Conservation (phyloP, 2,329 filamentous ascomycete species). For the Escovopsis sp. region DNA sequence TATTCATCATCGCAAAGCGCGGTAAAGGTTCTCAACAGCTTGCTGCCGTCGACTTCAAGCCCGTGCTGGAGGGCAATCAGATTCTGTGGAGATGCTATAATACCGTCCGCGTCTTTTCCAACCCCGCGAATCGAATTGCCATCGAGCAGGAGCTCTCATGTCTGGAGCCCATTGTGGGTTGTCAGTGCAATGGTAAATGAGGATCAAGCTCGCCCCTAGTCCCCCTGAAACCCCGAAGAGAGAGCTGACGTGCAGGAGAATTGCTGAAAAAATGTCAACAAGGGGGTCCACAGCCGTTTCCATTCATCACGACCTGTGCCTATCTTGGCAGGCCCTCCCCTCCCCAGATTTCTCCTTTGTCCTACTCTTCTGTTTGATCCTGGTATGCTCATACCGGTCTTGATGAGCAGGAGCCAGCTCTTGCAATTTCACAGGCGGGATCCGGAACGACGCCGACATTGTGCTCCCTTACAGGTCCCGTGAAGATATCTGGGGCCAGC, state of each 20-base stretch:
- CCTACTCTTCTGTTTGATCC: too few species aligned
- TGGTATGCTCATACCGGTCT: too few species aligned
- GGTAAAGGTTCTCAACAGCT: not conserved
- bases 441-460: too few species aligned
- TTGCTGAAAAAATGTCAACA: not conserved
- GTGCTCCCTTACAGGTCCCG: too few species aligned
- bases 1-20: constrained; percentile 1
- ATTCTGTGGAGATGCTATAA: not conserved
- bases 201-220: too few species aligned
- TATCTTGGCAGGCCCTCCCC: not conserved
- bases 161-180: constrained; percentile 1
- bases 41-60: not conserved
- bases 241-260: too few species aligned
- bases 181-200: too few species aligned
- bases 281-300: not conserved
- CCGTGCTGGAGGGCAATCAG: too few species aligned
- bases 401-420: too few species aligned
- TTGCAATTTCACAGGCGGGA: not conserved
- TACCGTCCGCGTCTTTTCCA: not conserved
- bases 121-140: constrained; percentile 1
- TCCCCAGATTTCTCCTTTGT: too few species aligned
- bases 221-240: too few species aligned
- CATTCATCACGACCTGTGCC: constrained; percentile 1
- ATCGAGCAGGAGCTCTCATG: constrained; percentile 1
- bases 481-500: too few species aligned